Base-by-base conservation (phyloP, 768 basidiomycete genomes). In the Lactarius tabidus region DNA sequence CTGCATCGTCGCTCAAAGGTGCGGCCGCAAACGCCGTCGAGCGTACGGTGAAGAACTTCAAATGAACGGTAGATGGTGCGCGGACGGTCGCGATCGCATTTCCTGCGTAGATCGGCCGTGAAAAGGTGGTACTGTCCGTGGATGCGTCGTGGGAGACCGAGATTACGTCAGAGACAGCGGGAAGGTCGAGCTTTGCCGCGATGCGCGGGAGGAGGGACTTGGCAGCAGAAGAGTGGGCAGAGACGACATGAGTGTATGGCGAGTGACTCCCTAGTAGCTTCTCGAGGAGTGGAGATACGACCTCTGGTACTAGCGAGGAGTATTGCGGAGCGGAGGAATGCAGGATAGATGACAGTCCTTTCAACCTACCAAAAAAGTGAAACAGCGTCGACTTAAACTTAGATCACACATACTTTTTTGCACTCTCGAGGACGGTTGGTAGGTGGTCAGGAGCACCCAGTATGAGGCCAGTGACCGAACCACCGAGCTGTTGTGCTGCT, bases 21-120 rank as follows among this genome's bases (percentile, higher is more conserved):
- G 85, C 84, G 38, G 93, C 88, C 33, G 87, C 79, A 76, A 97
- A 98, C 12, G 94, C 92, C 2, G 95, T 96, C 18, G 89, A 85
- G 68, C 97, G 87, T 28, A 98, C 92, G 45, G 96, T 97, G 78
- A 98, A 93, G 75, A 99, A 86, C 75, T 98, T 98, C 79, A 95
- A 77, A 35, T 84, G 82, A 71, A 97, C 82, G 59, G 83, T 83
- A n/a, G 85, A 83, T 0, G 87, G 79, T 0, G 90, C 91, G 65
- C 88, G 87, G 70, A 99, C 88, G 51, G 95, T 96, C 29, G 95
- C 84, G 62, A 98, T 93, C 53, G 97, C 97, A 73, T 98, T 98
- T 57, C 97, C 97, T 28, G 97, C 97, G 71, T 99, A 98, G 71
- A 98, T 97, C 31, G 93, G 94, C 29, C 96, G 90, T 6, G 90